Evolutionary conservation across 2,329 filamentous ascomycete species (phyloP).

Genomic region (Emmonsiellopsis sp.): DNA sequence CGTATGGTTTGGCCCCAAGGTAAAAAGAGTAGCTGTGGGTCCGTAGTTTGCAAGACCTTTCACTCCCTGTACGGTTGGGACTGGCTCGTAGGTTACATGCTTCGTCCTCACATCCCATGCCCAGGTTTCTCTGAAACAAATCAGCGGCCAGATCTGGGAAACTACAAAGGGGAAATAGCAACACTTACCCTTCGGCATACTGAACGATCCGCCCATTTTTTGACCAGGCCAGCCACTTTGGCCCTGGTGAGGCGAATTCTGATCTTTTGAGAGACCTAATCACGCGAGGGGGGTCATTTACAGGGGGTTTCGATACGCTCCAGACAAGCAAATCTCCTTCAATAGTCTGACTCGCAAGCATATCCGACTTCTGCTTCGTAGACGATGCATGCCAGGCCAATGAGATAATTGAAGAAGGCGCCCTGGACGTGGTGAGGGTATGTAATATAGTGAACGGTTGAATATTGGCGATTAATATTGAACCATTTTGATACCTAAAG

Average conservation of each 20-base stretch:
- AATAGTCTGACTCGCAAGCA: conserved; percentile 86
- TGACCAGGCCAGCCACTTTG: conserved; percentile 97
- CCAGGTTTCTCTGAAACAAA: conserved; percentile 61
- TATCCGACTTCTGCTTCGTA: conserved; percentile 90
- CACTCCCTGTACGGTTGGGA: conserved; percentile 75
- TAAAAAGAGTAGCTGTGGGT: conserved; percentile 84
- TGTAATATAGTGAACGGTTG: conserved; percentile 94
- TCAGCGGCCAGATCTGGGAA: neutral
- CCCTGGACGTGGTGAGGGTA: conserved; percentile 73
- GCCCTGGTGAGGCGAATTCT: conserved; percentile 62
- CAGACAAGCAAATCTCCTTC: conserved; percentile 91
- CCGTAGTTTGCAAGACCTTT: conserved; percentile 80
- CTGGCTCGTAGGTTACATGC: conserved; percentile 78
- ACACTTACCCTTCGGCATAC: conserved; percentile 73
- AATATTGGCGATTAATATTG: conserved; percentile 77
- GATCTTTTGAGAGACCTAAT: conserved; percentile 77
- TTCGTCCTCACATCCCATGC: conserved; percentile 99
- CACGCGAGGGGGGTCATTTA: conserved; percentile 68
- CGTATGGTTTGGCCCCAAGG: conserved; percentile 74
- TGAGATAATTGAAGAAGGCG: conserved; percentile 77
- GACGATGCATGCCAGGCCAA: conserved; percentile 95
- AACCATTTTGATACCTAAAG: conserved; percentile 82
- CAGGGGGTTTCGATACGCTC: conserved; percentile 81
- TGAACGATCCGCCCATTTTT: conserved; percentile 96
- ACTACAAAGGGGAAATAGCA: conserved; percentile 2